Evolutionary conservation across 2,329 filamentous ascomycete species (phyloP), one percentile per base, ranked within the genome.

Genomic region (Epichloe sibirici): DNA sequence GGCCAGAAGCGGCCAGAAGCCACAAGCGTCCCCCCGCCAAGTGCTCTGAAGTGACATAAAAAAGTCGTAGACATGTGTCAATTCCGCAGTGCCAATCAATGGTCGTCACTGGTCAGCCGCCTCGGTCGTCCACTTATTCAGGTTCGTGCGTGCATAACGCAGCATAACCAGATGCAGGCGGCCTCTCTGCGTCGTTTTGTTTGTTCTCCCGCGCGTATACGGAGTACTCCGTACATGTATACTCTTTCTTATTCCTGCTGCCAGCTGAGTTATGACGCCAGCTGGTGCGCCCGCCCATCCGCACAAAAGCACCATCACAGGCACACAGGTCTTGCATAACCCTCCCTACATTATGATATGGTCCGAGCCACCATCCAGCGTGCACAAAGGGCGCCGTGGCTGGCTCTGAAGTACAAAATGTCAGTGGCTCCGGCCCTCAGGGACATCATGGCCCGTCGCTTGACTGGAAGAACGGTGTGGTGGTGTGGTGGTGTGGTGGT

Each of bases 311-410:
- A 57, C 60, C 59, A 34, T 39, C 37, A 66, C 64, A 21, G 17
- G 17, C 17, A 21, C 17, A 66, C 65, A 66, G 63, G 61, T 57
- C 59, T 59, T 67, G 65, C 66, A 68, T 21, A 21, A 21, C 17
- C 17, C 17, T 21, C 17, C 17, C 17, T 21, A 63, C 57, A 39
- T 57, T 58, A 55, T 64, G 63, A 67, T 64, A 51, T 51, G 49
- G 55, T 48, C 42, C 53, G 52, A 53, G 50, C 53, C 51, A 54
- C 57, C 56, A 57, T 53, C 49, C 57, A 58, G 53, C 54, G 51
- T 58, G 60, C 60, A 60, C 57, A 57, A 59, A 55, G 55, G 51
- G 17, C 52, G 45, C 51, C 49, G 49, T 51, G 48, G 52, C 17
- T 54, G 53, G 48, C 49, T 31, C 52, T 47, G 51, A 7, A 25